phyloP scores from a whole-genome alignment of 192 early-diverging fungal genomes.

The Backusella mclennaniae region DNA sequence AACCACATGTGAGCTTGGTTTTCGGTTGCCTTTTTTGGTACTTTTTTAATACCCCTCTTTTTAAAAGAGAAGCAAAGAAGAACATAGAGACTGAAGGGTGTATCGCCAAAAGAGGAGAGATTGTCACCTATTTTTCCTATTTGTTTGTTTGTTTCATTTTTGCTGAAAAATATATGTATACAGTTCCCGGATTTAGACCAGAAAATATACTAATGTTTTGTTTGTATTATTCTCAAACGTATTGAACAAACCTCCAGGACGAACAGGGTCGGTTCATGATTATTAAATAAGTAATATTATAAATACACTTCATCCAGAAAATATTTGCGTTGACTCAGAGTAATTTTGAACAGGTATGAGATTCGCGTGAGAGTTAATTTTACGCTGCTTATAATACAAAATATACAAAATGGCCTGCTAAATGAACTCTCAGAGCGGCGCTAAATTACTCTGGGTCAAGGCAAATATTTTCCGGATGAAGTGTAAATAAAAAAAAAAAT shows the following conservation, averaged over 20 bases:
- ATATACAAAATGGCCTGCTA: too few relatives aligned
- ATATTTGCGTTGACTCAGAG: too few relatives aligned
- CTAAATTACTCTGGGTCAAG: too few relatives aligned
- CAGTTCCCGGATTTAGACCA: neutral
- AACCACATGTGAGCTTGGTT: neutral
- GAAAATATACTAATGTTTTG: neutral
- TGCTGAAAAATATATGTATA: too few relatives aligned
- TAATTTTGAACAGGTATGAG: too few relatives aligned
- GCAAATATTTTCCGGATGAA: too few relatives aligned
- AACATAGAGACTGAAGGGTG: neutral
- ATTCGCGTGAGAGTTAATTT: too few relatives aligned
- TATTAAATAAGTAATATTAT: neutral
- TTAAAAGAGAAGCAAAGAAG: neutral
- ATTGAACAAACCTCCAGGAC: neutral
- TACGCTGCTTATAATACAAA: too few relatives aligned
- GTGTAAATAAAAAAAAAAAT: too few relatives aligned
- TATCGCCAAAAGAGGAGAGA: neutral
- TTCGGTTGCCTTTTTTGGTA: neutral
- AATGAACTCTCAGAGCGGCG: too few relatives aligned
- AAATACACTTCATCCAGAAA: too few relatives aligned
- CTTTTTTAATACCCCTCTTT: neutral
- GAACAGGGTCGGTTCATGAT: neutral
- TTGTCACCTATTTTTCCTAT: neutral
- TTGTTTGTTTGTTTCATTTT: neutral
- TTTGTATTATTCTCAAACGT: neutral